Evolutionary conservation across 1,139 yeast genomes (phyloP).

Genomic region (Sugiyamaella sp.): DNA sequence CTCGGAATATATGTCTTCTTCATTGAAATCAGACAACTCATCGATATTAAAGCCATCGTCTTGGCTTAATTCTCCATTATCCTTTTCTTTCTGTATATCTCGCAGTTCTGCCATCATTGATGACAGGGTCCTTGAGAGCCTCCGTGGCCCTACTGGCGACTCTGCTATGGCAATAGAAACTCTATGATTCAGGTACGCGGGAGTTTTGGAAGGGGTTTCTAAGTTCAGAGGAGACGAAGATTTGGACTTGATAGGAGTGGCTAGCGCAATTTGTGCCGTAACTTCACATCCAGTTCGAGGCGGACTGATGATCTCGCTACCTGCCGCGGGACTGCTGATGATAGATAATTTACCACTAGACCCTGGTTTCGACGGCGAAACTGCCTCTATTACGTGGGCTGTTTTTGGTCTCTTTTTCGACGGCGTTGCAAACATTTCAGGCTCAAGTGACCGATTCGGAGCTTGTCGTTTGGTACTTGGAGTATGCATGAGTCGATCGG

Average conservation of each 20-base stretch:
- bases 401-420: neutral
- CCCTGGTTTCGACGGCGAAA: neutral
- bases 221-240: slow-evolving; percentile 16
- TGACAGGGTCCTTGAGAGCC: slow-evolving; percentile 42
- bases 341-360: neutral
- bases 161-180: slow-evolving; percentile 17
- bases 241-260: slow-evolving; percentile 15
- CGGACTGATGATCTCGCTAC: no score
- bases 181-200: slow-evolving; percentile 33
- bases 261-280: neutral
- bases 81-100: slow-evolving; percentile 33
- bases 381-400: neutral
- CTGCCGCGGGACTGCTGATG: no score
- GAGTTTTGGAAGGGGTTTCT: slow-evolving; percentile 33
- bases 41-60: slow-evolving; percentile 16
- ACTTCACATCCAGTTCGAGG: no score
- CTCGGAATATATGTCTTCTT: slow-evolving; percentile 8
- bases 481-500: slow-evolving; percentile 38
- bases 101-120: slow-evolving; percentile 48
- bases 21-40: slow-evolving; percentile 11
- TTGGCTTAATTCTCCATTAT: neutral
- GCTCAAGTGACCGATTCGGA: neutral
- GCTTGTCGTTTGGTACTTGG: neutral
- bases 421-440: slow-evolving; percentile 2
- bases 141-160: slow-evolving; percentile 34